Evolutionary conservation across 2,329 filamentous ascomycete genomes (phyloP).

Genomic region (Fusarium decemcellulare): DNA sequence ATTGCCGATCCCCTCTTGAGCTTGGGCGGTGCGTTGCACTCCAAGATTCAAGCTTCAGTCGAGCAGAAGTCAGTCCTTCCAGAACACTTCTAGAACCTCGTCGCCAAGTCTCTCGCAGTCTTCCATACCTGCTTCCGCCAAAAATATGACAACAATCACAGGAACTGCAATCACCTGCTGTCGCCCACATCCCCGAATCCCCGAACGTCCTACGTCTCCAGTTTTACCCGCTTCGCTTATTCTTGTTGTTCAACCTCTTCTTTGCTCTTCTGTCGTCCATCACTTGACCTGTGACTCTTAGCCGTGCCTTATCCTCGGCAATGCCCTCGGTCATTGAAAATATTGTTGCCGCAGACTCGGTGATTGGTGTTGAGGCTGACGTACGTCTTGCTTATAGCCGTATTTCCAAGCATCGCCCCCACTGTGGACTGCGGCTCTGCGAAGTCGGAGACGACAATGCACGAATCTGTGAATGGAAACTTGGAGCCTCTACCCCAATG

Average conservation of each 20-base stretch:
- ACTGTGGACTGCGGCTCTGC: constrained; percentile 8
- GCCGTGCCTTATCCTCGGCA: constrained; percentile 10
- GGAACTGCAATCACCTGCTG: constrained; percentile 2
- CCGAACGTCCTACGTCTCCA: neutral
- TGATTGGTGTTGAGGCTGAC: neutral
- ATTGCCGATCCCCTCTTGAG: constrained; percentile 13
- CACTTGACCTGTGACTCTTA: constrained; percentile 10
- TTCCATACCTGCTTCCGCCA: neutral
- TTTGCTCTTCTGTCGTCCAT: neutral
- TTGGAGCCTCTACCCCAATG: neutral
- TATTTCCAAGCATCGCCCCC: neutral
- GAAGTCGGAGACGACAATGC: constrained; percentile 1
- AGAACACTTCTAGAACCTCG: constrained; percentile 27
- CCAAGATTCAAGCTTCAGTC: constrained; percentile 19
- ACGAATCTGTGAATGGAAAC: neutral
- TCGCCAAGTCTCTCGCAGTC: neutral
- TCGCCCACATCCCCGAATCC: constrained; percentile 8
- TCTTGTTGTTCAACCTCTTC: neutral
- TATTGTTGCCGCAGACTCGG: neutral
- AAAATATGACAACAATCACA: constrained; percentile 12
- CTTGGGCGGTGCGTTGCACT: neutral
- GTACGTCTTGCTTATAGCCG: neutral
- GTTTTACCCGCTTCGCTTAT: constrained; percentile 4
- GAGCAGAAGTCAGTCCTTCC: constrained; percentile 17
- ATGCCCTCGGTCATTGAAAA: neutral